phyloP scores from a whole-genome alignment of 2,329 filamentous ascomycete genomes.

The Nannizzia gypsea region DNA sequence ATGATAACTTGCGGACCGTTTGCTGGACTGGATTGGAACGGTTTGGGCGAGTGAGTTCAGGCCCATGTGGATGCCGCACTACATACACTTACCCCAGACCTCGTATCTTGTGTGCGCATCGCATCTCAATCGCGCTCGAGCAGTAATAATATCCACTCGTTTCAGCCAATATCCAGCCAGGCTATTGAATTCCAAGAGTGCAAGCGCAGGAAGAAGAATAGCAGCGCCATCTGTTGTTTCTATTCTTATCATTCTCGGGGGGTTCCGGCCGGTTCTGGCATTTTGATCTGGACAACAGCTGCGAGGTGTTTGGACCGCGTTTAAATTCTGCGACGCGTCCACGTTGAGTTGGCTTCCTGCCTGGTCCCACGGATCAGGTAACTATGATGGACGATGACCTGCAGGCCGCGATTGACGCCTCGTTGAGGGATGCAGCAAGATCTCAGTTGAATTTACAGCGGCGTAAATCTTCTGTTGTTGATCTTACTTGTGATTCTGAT shows the following conservation, averaged over 20 bases:
- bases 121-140: not conserved
- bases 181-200: not conserved
- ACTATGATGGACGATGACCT: not conserved
- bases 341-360: not conserved
- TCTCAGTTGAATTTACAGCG: not conserved
- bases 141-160: not conserved
- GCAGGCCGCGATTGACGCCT: conserved; percentile 1
- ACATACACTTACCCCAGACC: not conserved
- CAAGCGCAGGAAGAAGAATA: not conserved
- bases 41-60: not conserved
- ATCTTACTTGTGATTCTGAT: conserved; percentile 12
- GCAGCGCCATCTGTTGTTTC: not conserved
- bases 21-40: too few species aligned
- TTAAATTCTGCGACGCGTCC: not conserved
- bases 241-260: not conserved
- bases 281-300: not conserved
- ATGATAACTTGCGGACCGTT: too few species aligned
- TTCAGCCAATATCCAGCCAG: not conserved
- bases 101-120: not conserved
- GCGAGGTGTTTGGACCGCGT: not conserved
- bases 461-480: conserved; percentile 5
- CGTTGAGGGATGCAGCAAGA: not conserved
- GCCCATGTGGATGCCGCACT: not conserved
- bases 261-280: not conserved
- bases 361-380: not conserved